Conservation (phyloP, 2,329 filamentous ascomycete genomes). For the Aspergillus persii region DNA sequence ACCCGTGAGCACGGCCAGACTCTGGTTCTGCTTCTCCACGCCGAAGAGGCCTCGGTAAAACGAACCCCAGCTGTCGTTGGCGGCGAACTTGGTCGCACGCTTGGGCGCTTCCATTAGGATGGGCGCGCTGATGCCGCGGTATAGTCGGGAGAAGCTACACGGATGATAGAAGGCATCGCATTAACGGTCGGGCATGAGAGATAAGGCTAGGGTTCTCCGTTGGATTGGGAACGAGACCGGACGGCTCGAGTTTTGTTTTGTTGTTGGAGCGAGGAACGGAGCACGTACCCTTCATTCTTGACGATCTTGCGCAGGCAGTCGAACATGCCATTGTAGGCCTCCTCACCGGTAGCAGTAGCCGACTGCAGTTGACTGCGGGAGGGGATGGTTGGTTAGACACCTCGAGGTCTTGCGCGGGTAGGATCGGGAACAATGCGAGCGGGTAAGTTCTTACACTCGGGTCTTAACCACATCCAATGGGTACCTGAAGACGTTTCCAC, state of each 20-base stretch:
- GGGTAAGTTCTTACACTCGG: slow-evolving; percentile 69
- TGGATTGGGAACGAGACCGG: neutral
- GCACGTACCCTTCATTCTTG: slow-evolving; percentile 80
- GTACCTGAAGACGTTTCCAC: slow-evolving; percentile 64
- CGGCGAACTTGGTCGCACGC: slow-evolving; percentile 96
- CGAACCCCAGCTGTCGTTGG: slow-evolving; percentile 97
- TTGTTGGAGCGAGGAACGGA: neutral
- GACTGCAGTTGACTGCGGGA: slow-evolving; percentile 76
- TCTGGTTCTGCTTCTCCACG: slow-evolving; percentile 82
- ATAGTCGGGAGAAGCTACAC: slow-evolving; percentile 76
- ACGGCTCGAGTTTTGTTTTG: neutral
- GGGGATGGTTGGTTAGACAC: neutral
- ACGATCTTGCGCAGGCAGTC: slow-evolving; percentile 99
- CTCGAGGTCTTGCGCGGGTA: neutral
- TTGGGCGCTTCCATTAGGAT: slow-evolving; percentile 98
- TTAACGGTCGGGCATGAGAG: neutral
- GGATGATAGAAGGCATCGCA: neutral
- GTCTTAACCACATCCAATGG: slow-evolving; percentile 98
- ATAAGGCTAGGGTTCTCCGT: neutral
- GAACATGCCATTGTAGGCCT: slow-evolving; percentile 93
- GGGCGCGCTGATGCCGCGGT: slow-evolving; percentile 91
- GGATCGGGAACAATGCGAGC: slow-evolving; percentile 8
- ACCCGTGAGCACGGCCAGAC: slow-evolving; percentile 86
- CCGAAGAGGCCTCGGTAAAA: slow-evolving; percentile 88
- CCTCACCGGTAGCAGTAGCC: slow-evolving; percentile 67